These are phyloP conservation scores for Beauveria brongniartii DNA, from an alignment of 2,329 filamentous ascomycete species.

Conservation along the genomic window DNA sequence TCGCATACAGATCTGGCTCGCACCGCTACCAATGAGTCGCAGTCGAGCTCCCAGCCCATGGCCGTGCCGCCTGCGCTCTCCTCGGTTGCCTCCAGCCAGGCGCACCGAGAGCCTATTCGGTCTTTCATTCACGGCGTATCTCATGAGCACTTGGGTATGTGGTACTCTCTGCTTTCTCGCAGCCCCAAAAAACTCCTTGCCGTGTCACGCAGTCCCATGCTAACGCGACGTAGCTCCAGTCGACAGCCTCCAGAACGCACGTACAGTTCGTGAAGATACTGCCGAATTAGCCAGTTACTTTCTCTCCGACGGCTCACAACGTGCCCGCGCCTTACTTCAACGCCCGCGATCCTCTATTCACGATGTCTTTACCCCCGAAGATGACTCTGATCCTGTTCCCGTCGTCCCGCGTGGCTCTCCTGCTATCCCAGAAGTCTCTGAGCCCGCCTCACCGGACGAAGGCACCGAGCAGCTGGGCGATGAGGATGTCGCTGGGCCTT, in stretches of 20 bases:
- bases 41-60: slow-evolving; percentile 16
- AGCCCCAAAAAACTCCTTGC: not conserved
- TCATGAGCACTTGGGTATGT: slow-evolving; percentile 50
- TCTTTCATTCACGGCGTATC: slow-evolving; percentile 63
- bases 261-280: slow-evolving; percentile 76
- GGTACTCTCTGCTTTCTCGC: not conserved
- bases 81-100: slow-evolving; percentile 26
- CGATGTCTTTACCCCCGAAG: slow-evolving; percentile 20
- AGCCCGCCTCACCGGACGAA: slow-evolving; percentile 42
- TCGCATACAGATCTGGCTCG: slow-evolving; percentile 23
- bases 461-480: slow-evolving; percentile 13
- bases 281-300: slow-evolving; percentile 80
- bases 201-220: not conserved
- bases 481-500: slow-evolving; percentile 24
- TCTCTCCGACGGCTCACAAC: slow-evolving; percentile 53
- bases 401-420: slow-evolving; percentile 29
- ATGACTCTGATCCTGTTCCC: slow-evolving; percentile 16
- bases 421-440: slow-evolving; percentile 54
- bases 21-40: slow-evolving; percentile 14
- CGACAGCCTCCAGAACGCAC: slow-evolving; percentile 67
- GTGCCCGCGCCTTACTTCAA: slow-evolving; percentile 39
- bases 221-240: slow-evolving; percentile 34
- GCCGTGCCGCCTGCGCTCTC: slow-evolving; percentile 25
- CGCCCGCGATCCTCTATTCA: slow-evolving; percentile 23
- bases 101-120: slow-evolving; percentile 57